Base-by-base conservation (phyloP, 2,329 filamentous ascomycete genomes). In the Neonectria magnoliae region DNA sequence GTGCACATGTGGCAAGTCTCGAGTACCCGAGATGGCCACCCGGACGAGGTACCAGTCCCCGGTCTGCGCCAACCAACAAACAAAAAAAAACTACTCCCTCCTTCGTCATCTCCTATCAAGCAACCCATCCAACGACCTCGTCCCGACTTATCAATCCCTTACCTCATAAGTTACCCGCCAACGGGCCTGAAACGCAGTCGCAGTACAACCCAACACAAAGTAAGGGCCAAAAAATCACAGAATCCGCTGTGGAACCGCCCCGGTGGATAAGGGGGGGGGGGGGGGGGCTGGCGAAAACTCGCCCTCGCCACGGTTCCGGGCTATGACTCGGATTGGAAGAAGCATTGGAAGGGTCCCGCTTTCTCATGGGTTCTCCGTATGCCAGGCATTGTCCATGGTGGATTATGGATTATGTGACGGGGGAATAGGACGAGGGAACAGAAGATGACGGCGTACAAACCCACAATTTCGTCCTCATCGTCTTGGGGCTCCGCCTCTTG, bases 261-360 rank as follows among this genome's bases (percentile, higher is more conserved):
- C 61, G 68, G 71, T 73, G 71, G 71, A 68, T 73, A 73, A 67
- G 56, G 61, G 14, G 14, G 57, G 27, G 58, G 16, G 25, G 56
- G 61, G 14, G 14, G 57, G 27, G 58, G 16, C 5, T 25, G 25
- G 55, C 20, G 61, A 67, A 65, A 52, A 56, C 66, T 71, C 62
- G 45, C 36, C 44, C 50, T 69, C 65, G 68, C 67, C 68, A 74
- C 68, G 68, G 68, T 61, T 65, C 64, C 44, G 53, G 55, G 33
- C 45, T 60, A 59, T 74, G 71, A 71, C 71, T 73, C 70, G 70
- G 62, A 68, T 66, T 68, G 68, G 70, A 66, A 44, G 42, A 36
- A 38, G 33, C 13, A 13, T 36, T 36, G 13, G 33, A 36, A 36
- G 33, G 33, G 33, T 36, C 58, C 51, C 52, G 57, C 57, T 57